These are phyloP conservation scores for Paragyromitra xinjiangensis DNA, from an alignment of 495 filamentous ascomycete genomes.

Conservation along the genomic window DNA sequence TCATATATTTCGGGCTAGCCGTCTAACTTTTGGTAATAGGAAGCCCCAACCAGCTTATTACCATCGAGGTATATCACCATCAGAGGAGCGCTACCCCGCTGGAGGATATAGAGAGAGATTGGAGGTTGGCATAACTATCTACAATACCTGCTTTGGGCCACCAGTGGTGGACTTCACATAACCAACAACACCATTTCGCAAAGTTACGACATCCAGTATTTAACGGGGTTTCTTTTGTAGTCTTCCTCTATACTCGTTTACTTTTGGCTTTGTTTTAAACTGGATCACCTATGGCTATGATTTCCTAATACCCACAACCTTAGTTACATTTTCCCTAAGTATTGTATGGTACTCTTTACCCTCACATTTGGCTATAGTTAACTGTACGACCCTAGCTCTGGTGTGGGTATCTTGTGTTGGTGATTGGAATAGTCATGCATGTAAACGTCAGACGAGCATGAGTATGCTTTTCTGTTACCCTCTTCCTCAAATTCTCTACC, in stretches of 20 bases:
- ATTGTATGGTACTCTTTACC: neutral
- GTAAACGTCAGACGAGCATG: neutral
- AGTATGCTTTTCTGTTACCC: constrained; percentile 3
- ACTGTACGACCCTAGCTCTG: neutral
- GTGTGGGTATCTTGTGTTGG: neutral
- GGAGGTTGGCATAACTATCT: constrained; percentile 7
- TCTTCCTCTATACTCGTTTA: neutral
- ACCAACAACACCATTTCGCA: neutral
- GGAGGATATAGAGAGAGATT: neutral
- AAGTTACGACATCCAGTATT: neutral
- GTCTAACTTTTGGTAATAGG: constrained; percentile 10
- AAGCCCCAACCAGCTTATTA: constrained; percentile 7
- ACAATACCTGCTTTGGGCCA: neutral
- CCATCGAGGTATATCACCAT: constrained; percentile 22
- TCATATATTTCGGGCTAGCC: constrained; percentile 6
- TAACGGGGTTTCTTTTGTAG: neutral
- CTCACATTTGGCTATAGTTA: neutral
- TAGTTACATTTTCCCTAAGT: constrained; percentile 5
- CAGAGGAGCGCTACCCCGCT: no score
- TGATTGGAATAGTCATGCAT: neutral
- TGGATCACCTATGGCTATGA: neutral
- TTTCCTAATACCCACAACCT: constrained; percentile 3
- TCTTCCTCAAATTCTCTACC: neutral
- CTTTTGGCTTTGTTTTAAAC: neutral
- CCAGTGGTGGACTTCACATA: neutral